These are phyloP conservation scores for Neofusicoccum parvum DNA, from an alignment of 2,329 filamentous ascomycete genomes.

Conservation along the genomic window DNA sequence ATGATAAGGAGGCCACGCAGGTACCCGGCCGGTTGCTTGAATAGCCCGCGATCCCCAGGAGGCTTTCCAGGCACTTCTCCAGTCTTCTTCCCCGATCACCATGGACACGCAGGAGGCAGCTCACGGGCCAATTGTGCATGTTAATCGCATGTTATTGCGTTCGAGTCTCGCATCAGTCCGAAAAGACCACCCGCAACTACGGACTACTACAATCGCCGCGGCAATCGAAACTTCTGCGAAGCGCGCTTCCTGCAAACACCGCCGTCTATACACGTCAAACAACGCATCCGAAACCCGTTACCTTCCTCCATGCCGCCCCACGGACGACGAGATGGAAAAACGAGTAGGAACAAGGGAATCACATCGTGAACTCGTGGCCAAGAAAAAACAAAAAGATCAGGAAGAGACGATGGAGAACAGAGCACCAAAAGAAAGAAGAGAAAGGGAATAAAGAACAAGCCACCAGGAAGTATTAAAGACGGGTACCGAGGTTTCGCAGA, in stretches of 20 bases:
- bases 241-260: neutral
- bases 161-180: neutral
- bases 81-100: too few relatives aligned
- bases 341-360: constrained; percentile 17
- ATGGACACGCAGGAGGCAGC: neutral
- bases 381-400: neutral
- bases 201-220: neutral
- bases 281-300: neutral
- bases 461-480: constrained; percentile 4
- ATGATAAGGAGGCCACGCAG: neutral
- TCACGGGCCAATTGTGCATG: neutral
- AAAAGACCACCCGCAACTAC: neutral
- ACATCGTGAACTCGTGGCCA: constrained; percentile 21
- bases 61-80: neutral
- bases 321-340: neutral
- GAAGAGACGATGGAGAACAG: neutral
- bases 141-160: constrained; percentile 5
- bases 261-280: neutral
- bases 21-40: neutral
- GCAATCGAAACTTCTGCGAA: neutral
- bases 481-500: constrained; percentile 12
- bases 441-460: neutral
- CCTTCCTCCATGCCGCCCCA: too few relatives aligned
- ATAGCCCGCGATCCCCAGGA: neutral
- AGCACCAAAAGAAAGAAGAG: neutral